Evolutionary conservation across 176 grass and related monocot genomes (phyloP).

Genomic region (Saccharum spontaneum): DNA sequence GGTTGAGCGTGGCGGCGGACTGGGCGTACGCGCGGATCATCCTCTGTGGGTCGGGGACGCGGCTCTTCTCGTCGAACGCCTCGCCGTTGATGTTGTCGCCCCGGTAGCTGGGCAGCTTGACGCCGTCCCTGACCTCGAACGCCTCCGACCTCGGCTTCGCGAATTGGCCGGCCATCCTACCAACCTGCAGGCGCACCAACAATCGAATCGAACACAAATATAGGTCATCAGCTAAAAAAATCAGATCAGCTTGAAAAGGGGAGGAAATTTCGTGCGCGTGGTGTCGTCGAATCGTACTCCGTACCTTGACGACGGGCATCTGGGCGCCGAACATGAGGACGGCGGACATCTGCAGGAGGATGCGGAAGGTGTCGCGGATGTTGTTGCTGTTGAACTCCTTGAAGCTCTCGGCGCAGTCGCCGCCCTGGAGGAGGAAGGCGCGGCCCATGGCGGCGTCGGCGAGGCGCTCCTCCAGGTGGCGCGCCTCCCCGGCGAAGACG

Average conservation of each 20-base stretch:
- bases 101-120: too few relatives aligned
- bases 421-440: slow-evolving; percentile 65
- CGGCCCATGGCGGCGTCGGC: slow-evolving; percentile 59
- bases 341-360: slow-evolving; percentile 73
- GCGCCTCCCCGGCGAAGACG: slow-evolving; percentile 66
- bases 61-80: background rate
- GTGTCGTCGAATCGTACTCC: too few relatives aligned
- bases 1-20: slow-evolving; percentile 76
- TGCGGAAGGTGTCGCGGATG: slow-evolving; percentile 69
- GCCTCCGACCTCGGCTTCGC: too few relatives aligned
- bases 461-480: slow-evolving; percentile 62
- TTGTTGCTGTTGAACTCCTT: slow-evolving; percentile 77
- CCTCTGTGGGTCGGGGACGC: slow-evolving; percentile 62
- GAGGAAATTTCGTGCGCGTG: too few relatives aligned
- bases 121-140: too few relatives aligned
- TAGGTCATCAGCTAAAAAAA: too few relatives aligned
- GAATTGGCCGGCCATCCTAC: too few relatives aligned
- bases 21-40: slow-evolving; percentile 88
- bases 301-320: slow-evolving; percentile 74
- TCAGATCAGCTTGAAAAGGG: too few relatives aligned
- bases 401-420: slow-evolving; percentile 84
- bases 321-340: slow-evolving; percentile 72
- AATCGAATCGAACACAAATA: too few relatives aligned
- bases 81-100: too few relatives aligned
- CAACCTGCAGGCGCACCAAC: too few relatives aligned